Evolutionary conservation across 2,329 filamentous ascomycete species (phyloP), one percentile per base, ranked within the genome.

Genomic region (Epichloe sp.): DNA sequence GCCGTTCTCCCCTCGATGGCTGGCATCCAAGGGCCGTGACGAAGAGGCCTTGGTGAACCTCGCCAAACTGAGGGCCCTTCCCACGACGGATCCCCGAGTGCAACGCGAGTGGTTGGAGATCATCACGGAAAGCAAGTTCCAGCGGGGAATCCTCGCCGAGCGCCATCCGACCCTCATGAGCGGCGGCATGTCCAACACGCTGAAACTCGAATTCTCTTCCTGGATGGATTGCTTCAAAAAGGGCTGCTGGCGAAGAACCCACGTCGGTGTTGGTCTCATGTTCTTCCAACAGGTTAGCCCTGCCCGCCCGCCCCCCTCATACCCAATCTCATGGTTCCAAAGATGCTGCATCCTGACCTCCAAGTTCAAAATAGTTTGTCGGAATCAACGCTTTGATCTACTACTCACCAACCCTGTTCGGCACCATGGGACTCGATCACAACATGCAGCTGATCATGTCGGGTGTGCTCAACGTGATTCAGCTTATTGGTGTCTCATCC

Each of bases 361-460:
- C n/a, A 11, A 11, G 8, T 31, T 31, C 8, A 10, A 10, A 26
- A 40, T 15, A 62, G 49, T 59, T 62, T 31, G 54, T 55, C 17
- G 61, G 61, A 3, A 63, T 68, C 15, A 71, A 72, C 50, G 69
- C 69, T 1, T 68, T 77, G 38, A 73, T 79, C 58, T 80, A 79
- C 64, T 80, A 80, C 55, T 74, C 75, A 0, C 79, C 79, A 0
- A 71, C 73, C 36, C 79, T 82, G 51, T 82, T 82, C 65, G 66
- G 67, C 0, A 70, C 74, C 53, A 69, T 81, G 47, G 78, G 78
- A 15, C 66, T 81, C 5, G 54, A 59, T 47, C 56, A 54, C 21
- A 59, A 63, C 41, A 63, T 63, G 59, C 57, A 62, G 43, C 58
- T 65, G 31, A 59, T 63, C 41, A 63, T 63, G 59, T 63, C 62